phyloP scores from a whole-genome alignment of 768 basidiomycete genomes.

The button mushroom (Agaricus bisporus) region DNA sequence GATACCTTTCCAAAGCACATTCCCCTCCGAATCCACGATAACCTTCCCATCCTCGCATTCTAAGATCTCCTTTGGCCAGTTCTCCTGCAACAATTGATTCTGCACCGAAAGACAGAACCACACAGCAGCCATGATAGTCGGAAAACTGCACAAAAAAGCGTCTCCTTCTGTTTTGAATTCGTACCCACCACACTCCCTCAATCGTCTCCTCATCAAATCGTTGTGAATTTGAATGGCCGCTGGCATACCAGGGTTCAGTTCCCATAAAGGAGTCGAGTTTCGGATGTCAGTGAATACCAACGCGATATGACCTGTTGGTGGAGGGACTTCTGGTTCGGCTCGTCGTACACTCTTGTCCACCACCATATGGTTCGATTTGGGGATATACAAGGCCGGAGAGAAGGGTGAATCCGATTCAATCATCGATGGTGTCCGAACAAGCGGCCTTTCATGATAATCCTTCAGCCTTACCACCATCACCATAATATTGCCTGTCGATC shows the following conservation, averaged over 20 bases:
- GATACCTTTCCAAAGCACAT: conserved; percentile 76
- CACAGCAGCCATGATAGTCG: conserved; percentile 76
- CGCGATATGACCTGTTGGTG: conserved; percentile 83
- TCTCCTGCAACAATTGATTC: conserved; percentile 67
- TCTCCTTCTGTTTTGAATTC: conserved; percentile 99
- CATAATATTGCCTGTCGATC: conserved; percentile 90
- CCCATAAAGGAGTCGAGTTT: conserved; percentile 96
- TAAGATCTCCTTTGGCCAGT: conserved; percentile 92
- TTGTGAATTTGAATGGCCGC: conserved; percentile 92
- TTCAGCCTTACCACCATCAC: conserved; percentile 92
- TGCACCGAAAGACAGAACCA: conserved; percentile 92
- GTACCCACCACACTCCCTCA: conserved; percentile 91
- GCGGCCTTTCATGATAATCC: conserved; percentile 28
- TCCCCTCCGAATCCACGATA: conserved; percentile 58
- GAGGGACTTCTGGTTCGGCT: conserved; percentile 71
- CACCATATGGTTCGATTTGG: conserved; percentile 39
- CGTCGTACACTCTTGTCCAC: conserved; percentile 57
- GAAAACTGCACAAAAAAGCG: conserved; percentile 98
- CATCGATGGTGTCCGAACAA: conserved; percentile 3
- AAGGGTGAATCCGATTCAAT: conserved; percentile 16
- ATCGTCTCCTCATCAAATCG: conserved; percentile 71
- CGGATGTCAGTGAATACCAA: conserved; percentile 97
- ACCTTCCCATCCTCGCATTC: conserved; percentile 89
- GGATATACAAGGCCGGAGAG: conserved; percentile 13
- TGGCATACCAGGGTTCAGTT: conserved; percentile 91